Conservation (phyloP, 2,329 filamentous ascomycete genomes). For the Ascochyta rabiei region DNA sequence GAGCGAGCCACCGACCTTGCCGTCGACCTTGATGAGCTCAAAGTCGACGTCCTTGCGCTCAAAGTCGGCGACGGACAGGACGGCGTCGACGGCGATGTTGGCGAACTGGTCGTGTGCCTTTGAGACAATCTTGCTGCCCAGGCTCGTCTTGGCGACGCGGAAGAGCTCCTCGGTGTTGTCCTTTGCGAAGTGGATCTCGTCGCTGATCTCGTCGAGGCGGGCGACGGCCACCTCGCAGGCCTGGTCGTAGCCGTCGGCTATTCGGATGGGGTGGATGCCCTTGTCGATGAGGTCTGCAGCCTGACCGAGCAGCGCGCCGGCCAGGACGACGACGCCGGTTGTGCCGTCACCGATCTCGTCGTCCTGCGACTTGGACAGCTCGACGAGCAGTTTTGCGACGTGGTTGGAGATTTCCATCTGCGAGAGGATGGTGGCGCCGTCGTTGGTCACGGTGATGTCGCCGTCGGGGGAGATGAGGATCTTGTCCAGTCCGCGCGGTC, state of each 20-base stretch:
- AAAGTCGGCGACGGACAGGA: conserved; percentile 93
- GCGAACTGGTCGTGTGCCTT: conserved; percentile 99
- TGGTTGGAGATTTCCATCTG: conserved; percentile 99
- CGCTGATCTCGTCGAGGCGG: conserved; percentile 91
- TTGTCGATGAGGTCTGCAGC: conserved; percentile 98
- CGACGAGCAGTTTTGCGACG: conserved; percentile 94
- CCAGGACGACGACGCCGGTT: conserved; percentile 94
- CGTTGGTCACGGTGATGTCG: conserved; percentile 99
- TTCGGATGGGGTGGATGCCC: conserved; percentile 98
- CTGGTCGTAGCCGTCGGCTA: conserved; percentile 97
- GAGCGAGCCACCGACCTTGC: conserved; percentile 92
- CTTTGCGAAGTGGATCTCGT: conserved; percentile 83
- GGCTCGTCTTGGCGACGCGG: conserved; percentile 92
- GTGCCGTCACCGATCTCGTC: conserved; percentile 99
- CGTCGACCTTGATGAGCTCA: conserved; percentile 98
- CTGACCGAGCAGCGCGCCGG: conserved; percentile 92
- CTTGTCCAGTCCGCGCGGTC: conserved; percentile 95
- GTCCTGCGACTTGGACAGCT: conserved; percentile 97
- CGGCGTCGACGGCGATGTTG: conserved; percentile 95
- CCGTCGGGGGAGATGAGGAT: conserved; percentile 98
- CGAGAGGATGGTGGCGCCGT: conserved; percentile 94
- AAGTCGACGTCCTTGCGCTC: conserved; percentile 98
- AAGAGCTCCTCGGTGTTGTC: conserved; percentile 83
- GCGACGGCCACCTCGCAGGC: conserved; percentile 95
- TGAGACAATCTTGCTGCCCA: conserved; percentile 98